Percentiles rank a stretch among this genome's conserved stretches.
These are phyloP conservation scores for Fusarium bulbicola DNA, from an alignment of 2,329 filamentous ascomycete species.

Conservation along the genomic window DNA sequence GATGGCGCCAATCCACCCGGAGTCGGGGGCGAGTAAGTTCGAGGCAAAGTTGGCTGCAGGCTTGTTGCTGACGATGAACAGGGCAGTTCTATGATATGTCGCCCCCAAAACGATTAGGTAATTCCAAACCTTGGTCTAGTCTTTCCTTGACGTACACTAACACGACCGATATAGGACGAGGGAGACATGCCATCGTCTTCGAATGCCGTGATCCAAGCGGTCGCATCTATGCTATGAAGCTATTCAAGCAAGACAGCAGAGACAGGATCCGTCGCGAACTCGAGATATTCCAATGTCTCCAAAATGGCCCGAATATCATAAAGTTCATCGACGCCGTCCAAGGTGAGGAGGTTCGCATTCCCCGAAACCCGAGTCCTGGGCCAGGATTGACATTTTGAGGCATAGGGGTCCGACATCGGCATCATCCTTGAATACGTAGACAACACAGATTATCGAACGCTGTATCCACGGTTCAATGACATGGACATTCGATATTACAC, in stretches of 20 bases:
- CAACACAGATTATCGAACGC: neutral
- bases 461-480: neutral
- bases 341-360: neutral
- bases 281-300: neutral
- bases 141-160: neutral
- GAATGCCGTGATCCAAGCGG: neutral
- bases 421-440: conserved; percentile 17
- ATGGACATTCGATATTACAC: conserved; percentile 11
- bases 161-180: neutral
- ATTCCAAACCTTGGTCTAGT: fast-evolving
- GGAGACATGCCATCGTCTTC: conserved; percentile 11
- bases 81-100: conserved; percentile 11
- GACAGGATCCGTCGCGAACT: conserved; percentile 4
- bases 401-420: conserved; percentile 6
- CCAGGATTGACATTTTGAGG: fast-evolving
- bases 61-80: neutral
- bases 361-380: neutral
- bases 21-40: neutral
- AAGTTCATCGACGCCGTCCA: conserved; percentile 3
- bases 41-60: neutral
- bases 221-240: conserved; percentile 13
- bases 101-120: conserved; percentile 7
- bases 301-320: neutral
- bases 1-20: conserved; percentile 4
- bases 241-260: conserved; percentile 6